phyloP scores from a whole-genome alignment of 768 basidiomycete species.

The Naganishia antarctica region DNA sequence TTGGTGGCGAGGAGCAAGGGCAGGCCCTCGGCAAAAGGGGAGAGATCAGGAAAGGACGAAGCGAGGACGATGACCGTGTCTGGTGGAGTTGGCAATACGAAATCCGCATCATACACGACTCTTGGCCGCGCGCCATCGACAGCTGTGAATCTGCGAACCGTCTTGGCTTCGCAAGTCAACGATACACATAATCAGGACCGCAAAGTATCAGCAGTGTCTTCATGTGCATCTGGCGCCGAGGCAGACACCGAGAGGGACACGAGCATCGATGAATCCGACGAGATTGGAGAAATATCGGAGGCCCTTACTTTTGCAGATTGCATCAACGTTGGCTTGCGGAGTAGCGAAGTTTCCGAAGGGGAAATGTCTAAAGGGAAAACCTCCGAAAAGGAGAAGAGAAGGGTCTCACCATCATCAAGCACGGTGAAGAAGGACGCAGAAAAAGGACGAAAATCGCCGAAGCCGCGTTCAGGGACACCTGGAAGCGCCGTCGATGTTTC shows the following conservation, averaged over 20 bases:
- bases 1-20: conserved; percentile 14
- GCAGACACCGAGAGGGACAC: conserved; percentile 16
- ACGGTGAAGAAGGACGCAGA: not conserved
- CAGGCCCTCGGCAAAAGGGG: not conserved
- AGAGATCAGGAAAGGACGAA: not conserved
- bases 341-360: not conserved
- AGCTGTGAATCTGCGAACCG: not conserved
- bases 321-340: not conserved
- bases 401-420: not conserved
- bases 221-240: conserved; percentile 13
- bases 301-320: not conserved
- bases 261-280: conserved; percentile 7
- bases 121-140: not conserved
- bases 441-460: not conserved
- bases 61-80: not conserved
- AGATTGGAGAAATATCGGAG: not conserved
- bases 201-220: not conserved
- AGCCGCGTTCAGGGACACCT: not conserved
- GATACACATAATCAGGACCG: not conserved
- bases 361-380: not conserved
- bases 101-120: conserved; percentile 4
- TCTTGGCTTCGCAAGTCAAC: no score
- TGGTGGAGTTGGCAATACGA: not conserved
- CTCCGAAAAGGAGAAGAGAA: not conserved
- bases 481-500: not conserved